A percentile compares a stretch with the other conserved stretches of the same genome.
phyloP scores from a whole-genome alignment of 1,284 basidiomycete species.

The Pseudozyma sp. region DNA sequence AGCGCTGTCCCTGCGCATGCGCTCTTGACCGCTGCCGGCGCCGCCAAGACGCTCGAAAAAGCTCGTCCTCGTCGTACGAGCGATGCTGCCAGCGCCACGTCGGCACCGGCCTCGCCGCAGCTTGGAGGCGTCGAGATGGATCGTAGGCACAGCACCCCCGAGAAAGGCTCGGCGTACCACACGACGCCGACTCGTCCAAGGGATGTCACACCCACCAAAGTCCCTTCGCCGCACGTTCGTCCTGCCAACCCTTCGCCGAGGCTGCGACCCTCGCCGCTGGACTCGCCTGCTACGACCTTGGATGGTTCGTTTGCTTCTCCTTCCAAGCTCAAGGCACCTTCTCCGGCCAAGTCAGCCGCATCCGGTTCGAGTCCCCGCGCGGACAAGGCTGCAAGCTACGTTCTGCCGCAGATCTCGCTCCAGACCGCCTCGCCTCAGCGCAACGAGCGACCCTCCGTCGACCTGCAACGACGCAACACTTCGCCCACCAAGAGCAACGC shows the following conservation, averaged over 20 bases:
- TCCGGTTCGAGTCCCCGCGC: slow-evolving; percentile 18
- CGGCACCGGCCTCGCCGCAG: slow-evolving; percentile 32
- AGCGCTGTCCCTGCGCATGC: slow-evolving; percentile 35
- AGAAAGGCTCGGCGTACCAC: slow-evolving; percentile 38
- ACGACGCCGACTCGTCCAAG: slow-evolving; percentile 21
- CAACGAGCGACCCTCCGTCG: slow-evolving; percentile 23
- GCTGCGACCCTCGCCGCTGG: slow-evolving; percentile 30
- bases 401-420: slow-evolving; percentile 41
- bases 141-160: slow-evolving; percentile 45
- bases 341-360: slow-evolving; percentile 9
- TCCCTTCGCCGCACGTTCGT: slow-evolving; percentile 31
- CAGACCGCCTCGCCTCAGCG: slow-evolving; percentile 43
- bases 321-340: slow-evolving; percentile 23
- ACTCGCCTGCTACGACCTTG: slow-evolving; percentile 28
- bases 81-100: slow-evolving; percentile 24
- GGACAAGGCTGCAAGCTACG: slow-evolving; percentile 20
- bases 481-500: slow-evolving; percentile 38
- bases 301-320: slow-evolving; percentile 21
- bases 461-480: slow-evolving; percentile 49
- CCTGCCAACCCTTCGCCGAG: slow-evolving; percentile 40
- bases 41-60: slow-evolving; percentile 37
- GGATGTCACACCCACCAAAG: slow-evolving; percentile 27
- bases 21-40: slow-evolving; percentile 22
- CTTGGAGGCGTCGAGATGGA: slow-evolving; percentile 46
- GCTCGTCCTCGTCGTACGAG: slow-evolving; percentile 40